phyloP scores from a whole-genome alignment of 1,284 basidiomycete genomes.

The Microstroma glucosiphilum region DNA sequence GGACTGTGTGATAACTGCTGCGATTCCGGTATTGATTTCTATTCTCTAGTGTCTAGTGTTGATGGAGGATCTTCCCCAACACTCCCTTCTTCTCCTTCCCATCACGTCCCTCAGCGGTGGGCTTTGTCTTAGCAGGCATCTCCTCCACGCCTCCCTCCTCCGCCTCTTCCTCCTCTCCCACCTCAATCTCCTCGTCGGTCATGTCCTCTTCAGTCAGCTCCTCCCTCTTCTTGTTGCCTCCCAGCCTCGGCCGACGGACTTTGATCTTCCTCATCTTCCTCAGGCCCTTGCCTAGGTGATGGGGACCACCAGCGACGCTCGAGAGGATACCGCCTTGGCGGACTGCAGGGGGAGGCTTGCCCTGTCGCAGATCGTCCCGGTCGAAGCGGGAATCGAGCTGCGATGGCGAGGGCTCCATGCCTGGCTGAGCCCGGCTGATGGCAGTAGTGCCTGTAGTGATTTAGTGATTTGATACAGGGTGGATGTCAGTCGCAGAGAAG shows the following conservation, averaged over 20 bases:
- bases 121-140: not conserved
- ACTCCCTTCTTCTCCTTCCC: not conserved
- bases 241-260: not conserved
- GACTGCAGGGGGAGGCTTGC: slow-evolving; percentile 1
- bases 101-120: not conserved
- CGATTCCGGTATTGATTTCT: no score
- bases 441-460: not conserved
- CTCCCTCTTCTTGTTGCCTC: not conserved
- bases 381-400: slow-evolving; percentile 5
- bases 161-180: not conserved
- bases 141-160: not conserved
- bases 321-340: slow-evolving; percentile 1
- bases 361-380: slow-evolving; percentile 5
- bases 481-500: not conserved
- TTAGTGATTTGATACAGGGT: not conserved
- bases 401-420: not conserved
- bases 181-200: slow-evolving; percentile 2
- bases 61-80: not conserved
- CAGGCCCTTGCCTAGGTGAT: not conserved
- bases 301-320: not conserved
- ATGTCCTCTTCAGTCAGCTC: not conserved
- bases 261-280: not conserved
- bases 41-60: not conserved
- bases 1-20: no score
- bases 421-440: no score